A percentile compares a stretch with the other conserved stretches of the same genome.
phyloP scores from a whole-genome alignment of 1,139 yeast genomes.

The Sugiyamaella neomexicana region DNA sequence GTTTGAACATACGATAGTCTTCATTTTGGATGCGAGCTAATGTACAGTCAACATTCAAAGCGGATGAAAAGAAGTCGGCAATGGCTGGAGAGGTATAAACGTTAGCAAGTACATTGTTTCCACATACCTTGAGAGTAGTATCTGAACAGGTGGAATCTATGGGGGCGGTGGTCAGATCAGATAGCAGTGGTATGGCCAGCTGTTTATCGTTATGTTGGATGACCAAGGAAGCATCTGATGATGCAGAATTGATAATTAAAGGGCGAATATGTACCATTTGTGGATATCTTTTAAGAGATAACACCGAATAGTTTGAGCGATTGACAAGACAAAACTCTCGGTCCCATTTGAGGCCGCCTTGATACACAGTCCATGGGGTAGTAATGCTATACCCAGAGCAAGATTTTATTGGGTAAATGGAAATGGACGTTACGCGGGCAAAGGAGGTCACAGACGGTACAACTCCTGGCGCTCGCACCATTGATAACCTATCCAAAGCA shows the following conservation, averaged over 20 bases:
- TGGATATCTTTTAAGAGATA: conserved; percentile 39
- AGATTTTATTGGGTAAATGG: conserved; percentile 46
- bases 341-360: conserved; percentile 43
- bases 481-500: neutral
- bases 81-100: conserved; percentile 4
- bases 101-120: conserved; percentile 7
- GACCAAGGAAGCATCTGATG: conserved; percentile 16
- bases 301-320: conserved; percentile 31
- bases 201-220: conserved; percentile 1
- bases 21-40: conserved; percentile 33
- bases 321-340: conserved; percentile 43
- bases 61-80: conserved; percentile 34
- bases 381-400: conserved; percentile 42
- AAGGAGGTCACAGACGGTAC: neutral
- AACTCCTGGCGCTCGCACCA: neutral
- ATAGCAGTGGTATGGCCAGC: conserved; percentile 11
- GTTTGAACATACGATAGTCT: conserved; percentile 13
- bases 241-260: conserved; percentile 18
- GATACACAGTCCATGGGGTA: conserved; percentile 35
- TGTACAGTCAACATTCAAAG: conserved; percentile 40
- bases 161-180: neutral
- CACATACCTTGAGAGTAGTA: conserved; percentile 12
- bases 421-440: conserved; percentile 23
- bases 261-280: conserved; percentile 42
- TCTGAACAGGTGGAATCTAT: neutral